Evolutionary conservation across 1,284 basidiomycete species (phyloP), one percentile per base, ranked within the genome.

Genomic region (Ganoderma meredithae): DNA sequence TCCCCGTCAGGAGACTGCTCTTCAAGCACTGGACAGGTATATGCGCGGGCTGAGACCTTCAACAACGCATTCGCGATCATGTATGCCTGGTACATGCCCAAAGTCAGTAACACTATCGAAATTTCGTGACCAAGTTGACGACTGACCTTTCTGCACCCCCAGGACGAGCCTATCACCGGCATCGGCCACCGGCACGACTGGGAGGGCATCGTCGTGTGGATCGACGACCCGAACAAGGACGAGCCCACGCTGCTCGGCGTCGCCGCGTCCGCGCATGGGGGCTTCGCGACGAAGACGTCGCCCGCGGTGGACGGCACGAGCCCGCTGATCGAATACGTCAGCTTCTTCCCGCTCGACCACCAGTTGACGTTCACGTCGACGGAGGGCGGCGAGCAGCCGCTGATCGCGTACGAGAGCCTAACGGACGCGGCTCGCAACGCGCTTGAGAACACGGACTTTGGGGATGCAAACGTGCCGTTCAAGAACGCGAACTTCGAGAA

Each of bases 1-100:
- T 25, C 15, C 19, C 22, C 62, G 10, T 31, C 31, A 12, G 62
- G 58, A 1, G 59, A 60, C 31, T 68, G 66, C 33, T 68, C 63
- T 15, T 44, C 36, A n/a, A 68, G 63, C 62, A 68, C 63, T n/a
- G 66, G 66, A 1, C 66, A 68, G 52, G 63, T 68, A 9, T 68
- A 68, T 43, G 66, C 66, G 31, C 66, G 66, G 8, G 52, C 66
- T 5, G 66, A 56, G 49, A 52, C 40, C 59, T 68, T 64, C 63
- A 64, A 68, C 52, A 49, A 62, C 60, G 62, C 66, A 25, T 68
- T 56, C 43, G 66, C 66, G 36, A 61, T 68, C 41, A 64, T 68
- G 66, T 68, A 68, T 33, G 25, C 66, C 31, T 68, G 66, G 66
- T 68, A 68, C 25, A 68, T 68, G 66, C 66, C 66, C 39, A 68